Percentiles rank a stretch among this genome's conserved stretches.
These are phyloP conservation scores for Cercospora sesami DNA, from an alignment of 2,329 filamentous ascomycete species.

Conservation along the genomic window DNA sequence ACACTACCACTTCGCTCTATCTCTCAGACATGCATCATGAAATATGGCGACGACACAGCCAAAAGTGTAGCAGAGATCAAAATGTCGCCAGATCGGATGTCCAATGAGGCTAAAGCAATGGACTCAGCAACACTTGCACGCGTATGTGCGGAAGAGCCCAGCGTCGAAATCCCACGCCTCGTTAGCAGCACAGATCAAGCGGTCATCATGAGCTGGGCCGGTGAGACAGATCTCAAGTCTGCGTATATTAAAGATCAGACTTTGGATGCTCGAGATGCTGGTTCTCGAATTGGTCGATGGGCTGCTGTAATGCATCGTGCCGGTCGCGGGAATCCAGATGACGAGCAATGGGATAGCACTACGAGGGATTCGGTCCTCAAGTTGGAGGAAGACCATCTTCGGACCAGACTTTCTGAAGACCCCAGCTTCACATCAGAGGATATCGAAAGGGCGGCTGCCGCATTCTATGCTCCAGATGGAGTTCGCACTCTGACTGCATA, in stretches of 20 bases:
- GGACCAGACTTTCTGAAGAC: not conserved
- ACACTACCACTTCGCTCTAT: not conserved
- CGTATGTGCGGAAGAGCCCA: slow-evolving; percentile 10
- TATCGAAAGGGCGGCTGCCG: not conserved
- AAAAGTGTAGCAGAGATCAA: slow-evolving; percentile 9
- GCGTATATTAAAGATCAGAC: slow-evolving; percentile 2
- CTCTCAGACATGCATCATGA: slow-evolving; percentile 10
- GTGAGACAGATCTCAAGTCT: slow-evolving; percentile 8
- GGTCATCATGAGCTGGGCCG: slow-evolving; percentile 17
- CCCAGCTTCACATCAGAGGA: not conserved
- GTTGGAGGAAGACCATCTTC: not conserved
- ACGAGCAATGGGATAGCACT: not conserved
- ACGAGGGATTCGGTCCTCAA: not conserved
- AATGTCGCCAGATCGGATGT: slow-evolving; percentile 12
- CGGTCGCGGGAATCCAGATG: not conserved
- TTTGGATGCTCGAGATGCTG: slow-evolving; percentile 12
- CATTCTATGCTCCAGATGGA: not conserved
- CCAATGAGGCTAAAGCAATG: slow-evolving; percentile 10
- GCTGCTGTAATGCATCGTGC: not conserved
- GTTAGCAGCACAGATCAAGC: slow-evolving; percentile 11
- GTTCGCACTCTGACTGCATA: not conserved
- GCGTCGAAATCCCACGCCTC: slow-evolving; percentile 12
- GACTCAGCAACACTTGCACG: not conserved
- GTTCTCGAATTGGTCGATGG: not conserved
- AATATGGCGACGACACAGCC: slow-evolving; percentile 15